phyloP scores from a whole-genome alignment of 139 green algal species.

The Bryopsis sp. region DNA sequence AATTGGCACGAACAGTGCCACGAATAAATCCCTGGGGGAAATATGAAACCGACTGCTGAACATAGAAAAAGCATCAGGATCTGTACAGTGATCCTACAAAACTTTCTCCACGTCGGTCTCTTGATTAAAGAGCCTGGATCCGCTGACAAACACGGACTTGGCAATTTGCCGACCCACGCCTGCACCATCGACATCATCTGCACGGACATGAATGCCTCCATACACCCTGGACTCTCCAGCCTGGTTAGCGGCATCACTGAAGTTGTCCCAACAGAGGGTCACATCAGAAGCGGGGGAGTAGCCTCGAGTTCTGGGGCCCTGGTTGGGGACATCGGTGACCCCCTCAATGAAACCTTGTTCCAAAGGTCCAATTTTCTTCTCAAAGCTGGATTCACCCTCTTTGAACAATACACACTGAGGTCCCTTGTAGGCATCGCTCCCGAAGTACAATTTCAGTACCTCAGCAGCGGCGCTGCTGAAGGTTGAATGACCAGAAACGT shows the following conservation, averaged over 20 bases:
- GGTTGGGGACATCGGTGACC: constrained; percentile 18
- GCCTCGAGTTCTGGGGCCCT: constrained; percentile 1
- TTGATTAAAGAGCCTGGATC: not conserved
- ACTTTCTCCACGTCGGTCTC: too few species aligned
- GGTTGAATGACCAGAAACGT: constrained; percentile 16
- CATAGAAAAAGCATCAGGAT: too few species aligned
- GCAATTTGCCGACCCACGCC: constrained; percentile 5
- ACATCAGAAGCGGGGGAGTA: constrained; percentile 13
- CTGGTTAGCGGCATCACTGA: constrained; percentile 13
- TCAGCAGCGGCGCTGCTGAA: constrained; percentile 12
- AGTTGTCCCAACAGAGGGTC: constrained; percentile 20
- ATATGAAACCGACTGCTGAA: too few species aligned
- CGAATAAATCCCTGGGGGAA: too few species aligned
- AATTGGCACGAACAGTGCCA: too few species aligned
- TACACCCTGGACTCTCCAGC: not conserved
- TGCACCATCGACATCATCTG: constrained; percentile 14
- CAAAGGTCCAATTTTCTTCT: not conserved
- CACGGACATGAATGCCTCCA: constrained; percentile 17
- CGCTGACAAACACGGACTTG: not conserved
- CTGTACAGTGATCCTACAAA: too few species aligned
- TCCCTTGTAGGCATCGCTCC: constrained; percentile 14
- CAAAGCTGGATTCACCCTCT: constrained; percentile 11
- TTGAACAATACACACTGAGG: not conserved
- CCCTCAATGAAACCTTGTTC: not conserved
- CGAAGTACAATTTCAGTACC: constrained; percentile 9